Conservation (phyloP, 805 yeast genomes). For the Candida caryicola region DNA sequence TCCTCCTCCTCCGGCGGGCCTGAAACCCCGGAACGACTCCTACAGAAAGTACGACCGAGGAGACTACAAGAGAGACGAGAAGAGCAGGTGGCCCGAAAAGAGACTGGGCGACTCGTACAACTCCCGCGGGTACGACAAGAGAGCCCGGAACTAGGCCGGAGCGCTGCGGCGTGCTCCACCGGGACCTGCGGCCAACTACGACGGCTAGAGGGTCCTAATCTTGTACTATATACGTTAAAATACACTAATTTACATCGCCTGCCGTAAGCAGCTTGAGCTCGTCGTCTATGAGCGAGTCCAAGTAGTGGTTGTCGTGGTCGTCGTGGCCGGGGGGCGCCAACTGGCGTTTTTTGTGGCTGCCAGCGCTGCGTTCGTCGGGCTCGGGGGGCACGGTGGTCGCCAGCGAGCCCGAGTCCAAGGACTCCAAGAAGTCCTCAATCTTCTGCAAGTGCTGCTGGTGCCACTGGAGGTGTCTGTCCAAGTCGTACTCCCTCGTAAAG, state of each 20-base stretch:
- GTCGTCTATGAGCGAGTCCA: slow-evolving; percentile 23
- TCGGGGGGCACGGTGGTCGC: background rate
- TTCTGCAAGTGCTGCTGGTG: slow-evolving; percentile 38
- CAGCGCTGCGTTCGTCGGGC: background rate
- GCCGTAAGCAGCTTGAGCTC: slow-evolving; percentile 21
- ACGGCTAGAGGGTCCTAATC: background rate
- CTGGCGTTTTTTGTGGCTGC: background rate
- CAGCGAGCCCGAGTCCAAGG: slow-evolving; percentile 15
- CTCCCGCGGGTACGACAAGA: slow-evolving; percentile 25
- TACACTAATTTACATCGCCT: slow-evolving; percentile 10
- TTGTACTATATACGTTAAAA: background rate
- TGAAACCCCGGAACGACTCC: slow-evolving; percentile 11
- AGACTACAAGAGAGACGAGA: slow-evolving; percentile 4
- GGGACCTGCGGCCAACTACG: slow-evolving; percentile 1
- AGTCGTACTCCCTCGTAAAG: slow-evolving; percentile 49
- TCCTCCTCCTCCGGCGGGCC: slow-evolving; percentile 19
- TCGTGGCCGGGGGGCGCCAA: slow-evolving; percentile 4
- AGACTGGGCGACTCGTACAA: slow-evolving; percentile 4
- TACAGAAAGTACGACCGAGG: slow-evolving; percentile 8
- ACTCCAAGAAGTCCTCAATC: slow-evolving; percentile 27
- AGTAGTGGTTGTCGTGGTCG: slow-evolving; percentile 19
- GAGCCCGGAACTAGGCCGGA: slow-evolving; percentile 21
- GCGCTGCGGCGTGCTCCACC: too few species aligned
- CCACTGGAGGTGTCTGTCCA: slow-evolving; percentile 52
- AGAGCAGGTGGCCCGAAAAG: slow-evolving; percentile 3